These are phyloP conservation scores for Chalciporus piperatus DNA, from an alignment of 768 basidiomycete species.

Conservation along the genomic window DNA sequence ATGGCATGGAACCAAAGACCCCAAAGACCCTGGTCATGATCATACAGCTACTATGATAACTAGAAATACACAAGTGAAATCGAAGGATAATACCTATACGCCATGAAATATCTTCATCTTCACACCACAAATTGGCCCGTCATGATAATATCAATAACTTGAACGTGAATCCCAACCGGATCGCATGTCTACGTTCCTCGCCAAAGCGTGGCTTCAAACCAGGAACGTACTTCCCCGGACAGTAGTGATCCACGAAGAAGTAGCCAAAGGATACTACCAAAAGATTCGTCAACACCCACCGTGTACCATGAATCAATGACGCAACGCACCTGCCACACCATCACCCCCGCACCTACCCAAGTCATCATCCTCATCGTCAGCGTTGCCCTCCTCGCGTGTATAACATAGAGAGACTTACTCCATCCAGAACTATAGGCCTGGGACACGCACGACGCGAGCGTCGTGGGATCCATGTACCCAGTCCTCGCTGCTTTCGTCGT, in stretches of 20 bases:
- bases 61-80: too few species aligned
- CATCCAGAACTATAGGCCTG: constrained; percentile 63
- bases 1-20: too few species aligned
- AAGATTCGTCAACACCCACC: neutral
- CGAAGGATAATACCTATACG: too few species aligned
- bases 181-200: too few species aligned
- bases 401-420: constrained; percentile 52
- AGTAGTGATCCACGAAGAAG: constrained; percentile 35
- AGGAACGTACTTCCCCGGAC: constrained; percentile 36
- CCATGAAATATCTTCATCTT: too few species aligned
- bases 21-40: too few species aligned
- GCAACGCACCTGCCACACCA: constrained; percentile 37
- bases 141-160: too few species aligned
- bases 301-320: neutral
- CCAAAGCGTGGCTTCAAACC: too few species aligned
- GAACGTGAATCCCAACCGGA: too few species aligned
- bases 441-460: constrained; percentile 54
- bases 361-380: neutral
- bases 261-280: constrained; percentile 35
- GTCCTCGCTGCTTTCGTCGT: constrained; percentile 39
- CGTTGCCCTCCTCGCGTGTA: too few species aligned
- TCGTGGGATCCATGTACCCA: constrained; percentile 55
- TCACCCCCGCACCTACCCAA: constrained; percentile 34
- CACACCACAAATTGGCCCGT: too few species aligned
- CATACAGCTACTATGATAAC: too few species aligned